Percentiles rank a stretch among this genome's conserved stretches.
Conservation (phyloP, 495 filamentous ascomycete genomes). For the Tuber indicum region DNA sequence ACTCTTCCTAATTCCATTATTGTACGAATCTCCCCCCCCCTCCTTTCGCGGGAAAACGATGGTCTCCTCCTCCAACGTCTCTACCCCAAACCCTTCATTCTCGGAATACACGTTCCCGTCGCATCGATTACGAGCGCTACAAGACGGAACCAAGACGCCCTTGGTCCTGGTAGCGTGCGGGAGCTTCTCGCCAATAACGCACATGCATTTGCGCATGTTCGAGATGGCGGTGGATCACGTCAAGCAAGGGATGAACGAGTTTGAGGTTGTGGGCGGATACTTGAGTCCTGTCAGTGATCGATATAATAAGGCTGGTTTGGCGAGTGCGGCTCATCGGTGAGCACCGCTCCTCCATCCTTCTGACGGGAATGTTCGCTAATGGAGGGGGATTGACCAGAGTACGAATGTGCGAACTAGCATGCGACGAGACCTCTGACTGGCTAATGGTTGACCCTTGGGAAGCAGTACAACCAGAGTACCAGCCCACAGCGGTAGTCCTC, state of each 20-base stretch:
- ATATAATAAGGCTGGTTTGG: slow-evolving; percentile 87
- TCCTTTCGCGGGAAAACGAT: slow-evolving; percentile 5
- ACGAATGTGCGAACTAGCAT: slow-evolving; percentile 72
- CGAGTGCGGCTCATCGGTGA: slow-evolving; percentile 65
- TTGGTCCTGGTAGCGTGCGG: slow-evolving; percentile 83
- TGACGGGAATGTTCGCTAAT: background rate
- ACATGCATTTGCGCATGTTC: slow-evolving; percentile 88
- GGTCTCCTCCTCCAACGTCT: slow-evolving; percentile 11
- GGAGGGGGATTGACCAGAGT: slow-evolving; percentile 38
- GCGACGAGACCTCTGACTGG: slow-evolving; percentile 66
- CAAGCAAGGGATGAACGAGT: slow-evolving; percentile 57
- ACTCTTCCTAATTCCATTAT: background rate
- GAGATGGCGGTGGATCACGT: slow-evolving; percentile 81
- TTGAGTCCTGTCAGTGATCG: slow-evolving; percentile 73
- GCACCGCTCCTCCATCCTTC: slow-evolving; percentile 9
- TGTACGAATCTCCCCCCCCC: background rate
- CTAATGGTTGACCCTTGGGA: slow-evolving; percentile 84
- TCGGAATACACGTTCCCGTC: slow-evolving; percentile 62
- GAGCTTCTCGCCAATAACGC: slow-evolving; percentile 80
- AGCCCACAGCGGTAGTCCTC: slow-evolving; percentile 79
- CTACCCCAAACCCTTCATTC: slow-evolving; percentile 10
- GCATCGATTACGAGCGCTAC: slow-evolving; percentile 61
- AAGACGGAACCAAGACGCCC: slow-evolving; percentile 63
- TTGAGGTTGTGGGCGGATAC: slow-evolving; percentile 82
- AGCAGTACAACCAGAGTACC: slow-evolving; percentile 67